These are phyloP conservation scores for Chalciporus pseudorubinellus DNA, from an alignment of 768 basidiomycete genomes.

Conservation along the genomic window DNA sequence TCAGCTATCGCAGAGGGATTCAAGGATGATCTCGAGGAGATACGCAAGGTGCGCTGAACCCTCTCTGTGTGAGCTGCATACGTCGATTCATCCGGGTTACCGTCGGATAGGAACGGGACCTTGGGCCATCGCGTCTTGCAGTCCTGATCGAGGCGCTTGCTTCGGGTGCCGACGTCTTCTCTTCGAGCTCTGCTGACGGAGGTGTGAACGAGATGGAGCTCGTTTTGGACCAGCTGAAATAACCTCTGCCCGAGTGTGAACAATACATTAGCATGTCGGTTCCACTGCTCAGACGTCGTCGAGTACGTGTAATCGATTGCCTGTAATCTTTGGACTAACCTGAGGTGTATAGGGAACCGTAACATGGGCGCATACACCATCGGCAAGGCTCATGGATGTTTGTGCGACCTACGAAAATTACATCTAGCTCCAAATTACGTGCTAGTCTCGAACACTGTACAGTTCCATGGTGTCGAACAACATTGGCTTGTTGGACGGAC, in stretches of 20 bases:
- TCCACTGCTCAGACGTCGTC: background rate
- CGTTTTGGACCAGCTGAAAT: slow-evolving; percentile 45
- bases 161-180: slow-evolving; percentile 72
- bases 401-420: too few relatives aligned
- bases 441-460: too few relatives aligned
- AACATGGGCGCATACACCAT: too few relatives aligned
- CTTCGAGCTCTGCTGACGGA: slow-evolving; percentile 37
- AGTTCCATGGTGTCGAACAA: too few relatives aligned
- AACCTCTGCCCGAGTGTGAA: background rate
- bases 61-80: background rate
- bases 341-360: too few relatives aligned
- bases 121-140: slow-evolving; percentile 64
- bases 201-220: slow-evolving; percentile 71
- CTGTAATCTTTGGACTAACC: too few relatives aligned
- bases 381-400: too few relatives aligned
- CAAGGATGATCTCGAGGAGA: slow-evolving; percentile 77
- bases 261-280: background rate
- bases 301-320: background rate
- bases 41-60: slow-evolving; percentile 64
- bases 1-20: slow-evolving; percentile 77
- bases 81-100: background rate
- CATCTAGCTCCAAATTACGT: too few relatives aligned
- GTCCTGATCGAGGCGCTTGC: slow-evolving; percentile 82
- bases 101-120: slow-evolving; percentile 54
- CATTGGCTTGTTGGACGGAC: too few relatives aligned